phyloP scores from a whole-genome alignment of 768 basidiomycete genomes.

The Naganishia vishniacii region DNA sequence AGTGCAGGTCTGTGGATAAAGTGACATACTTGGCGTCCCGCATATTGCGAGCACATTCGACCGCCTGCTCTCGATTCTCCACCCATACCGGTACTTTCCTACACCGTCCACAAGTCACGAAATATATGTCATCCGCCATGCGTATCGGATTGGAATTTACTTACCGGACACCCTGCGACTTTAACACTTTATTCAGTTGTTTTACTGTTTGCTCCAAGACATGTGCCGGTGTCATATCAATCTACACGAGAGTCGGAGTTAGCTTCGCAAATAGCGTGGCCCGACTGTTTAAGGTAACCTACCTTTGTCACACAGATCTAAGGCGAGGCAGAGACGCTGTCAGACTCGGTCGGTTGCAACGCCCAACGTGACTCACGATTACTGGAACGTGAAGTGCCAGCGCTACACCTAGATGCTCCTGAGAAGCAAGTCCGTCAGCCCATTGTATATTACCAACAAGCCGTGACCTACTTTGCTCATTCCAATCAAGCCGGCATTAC shows the following conservation, averaged over 20 bases:
- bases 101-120: neutral
- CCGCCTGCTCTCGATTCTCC: slow-evolving; percentile 70
- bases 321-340: neutral
- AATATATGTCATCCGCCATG: neutral
- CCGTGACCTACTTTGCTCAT: slow-evolving; percentile 50
- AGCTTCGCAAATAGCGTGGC: neutral
- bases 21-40: slow-evolving; percentile 11
- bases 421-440: slow-evolving; percentile 81
- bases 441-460: no score
- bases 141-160: slow-evolving; percentile 28
- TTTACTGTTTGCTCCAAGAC: slow-evolving; percentile 84
- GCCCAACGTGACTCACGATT: slow-evolving; percentile 52
- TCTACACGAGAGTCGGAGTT: slow-evolving; percentile 51
- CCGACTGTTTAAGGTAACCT: neutral
- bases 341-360: no score
- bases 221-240: slow-evolving; percentile 95
- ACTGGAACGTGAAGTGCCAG: slow-evolving; percentile 89
- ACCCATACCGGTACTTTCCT: slow-evolving; percentile 54
- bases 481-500: slow-evolving; percentile 64
- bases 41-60: slow-evolving; percentile 52
- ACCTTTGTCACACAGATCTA: slow-evolving; percentile 30
- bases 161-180: slow-evolving; percentile 84
- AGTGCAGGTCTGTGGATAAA: neutral
- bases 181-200: slow-evolving; percentile 85
- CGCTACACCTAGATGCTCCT: slow-evolving; percentile 93